A percentile compares a stretch with the other conserved stretches of the same genome.
Evolutionary conservation across 2,329 filamentous ascomycete genomes (phyloP).

Genomic region (Emericellopsis cladophorae): DNA sequence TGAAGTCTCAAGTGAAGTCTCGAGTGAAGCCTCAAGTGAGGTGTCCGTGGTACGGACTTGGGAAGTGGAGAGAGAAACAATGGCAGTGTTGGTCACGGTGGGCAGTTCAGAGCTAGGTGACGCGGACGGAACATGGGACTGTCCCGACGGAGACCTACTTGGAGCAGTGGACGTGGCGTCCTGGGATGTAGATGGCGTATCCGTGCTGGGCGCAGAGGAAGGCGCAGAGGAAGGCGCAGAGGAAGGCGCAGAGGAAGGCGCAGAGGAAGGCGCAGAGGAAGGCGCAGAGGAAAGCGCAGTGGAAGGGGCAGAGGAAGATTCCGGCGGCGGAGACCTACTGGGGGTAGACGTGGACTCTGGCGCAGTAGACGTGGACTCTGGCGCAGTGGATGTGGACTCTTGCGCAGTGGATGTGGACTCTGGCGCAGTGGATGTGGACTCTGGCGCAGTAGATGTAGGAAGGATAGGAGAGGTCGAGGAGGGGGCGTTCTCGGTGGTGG

Average conservation of each 20-base stretch:
- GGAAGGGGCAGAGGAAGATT: slow-evolving; percentile 11
- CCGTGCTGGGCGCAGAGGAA: slow-evolving; percentile 2
- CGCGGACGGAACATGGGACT: neutral
- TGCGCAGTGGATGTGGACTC: neutral
- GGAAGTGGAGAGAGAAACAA: too few relatives aligned
- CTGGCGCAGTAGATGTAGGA: neutral
- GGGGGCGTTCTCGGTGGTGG: neutral
- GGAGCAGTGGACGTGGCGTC: too few relatives aligned
- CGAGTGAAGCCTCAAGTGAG: neutral
- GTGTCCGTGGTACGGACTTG: neutral
- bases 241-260: slow-evolving; percentile 13
- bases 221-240: slow-evolving; percentile 14
- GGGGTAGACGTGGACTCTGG: slow-evolving; percentile 5
- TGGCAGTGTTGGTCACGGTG: neutral
- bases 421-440: neutral
- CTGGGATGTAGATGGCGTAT: too few relatives aligned
- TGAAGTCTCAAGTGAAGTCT: neutral
- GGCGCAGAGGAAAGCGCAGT: slow-evolving; percentile 15
- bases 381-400: slow-evolving; percentile 13
- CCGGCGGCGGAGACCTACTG: slow-evolving; percentile 16
- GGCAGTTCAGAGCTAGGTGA: neutral
- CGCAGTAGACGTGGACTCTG: too few relatives aligned
- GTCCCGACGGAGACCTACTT: too few relatives aligned
- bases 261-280: slow-evolving; percentile 5
- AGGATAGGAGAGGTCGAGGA: neutral